Conservation (phyloP, 1,139 yeast genomes). For the Protomyces gravidus region DNA sequence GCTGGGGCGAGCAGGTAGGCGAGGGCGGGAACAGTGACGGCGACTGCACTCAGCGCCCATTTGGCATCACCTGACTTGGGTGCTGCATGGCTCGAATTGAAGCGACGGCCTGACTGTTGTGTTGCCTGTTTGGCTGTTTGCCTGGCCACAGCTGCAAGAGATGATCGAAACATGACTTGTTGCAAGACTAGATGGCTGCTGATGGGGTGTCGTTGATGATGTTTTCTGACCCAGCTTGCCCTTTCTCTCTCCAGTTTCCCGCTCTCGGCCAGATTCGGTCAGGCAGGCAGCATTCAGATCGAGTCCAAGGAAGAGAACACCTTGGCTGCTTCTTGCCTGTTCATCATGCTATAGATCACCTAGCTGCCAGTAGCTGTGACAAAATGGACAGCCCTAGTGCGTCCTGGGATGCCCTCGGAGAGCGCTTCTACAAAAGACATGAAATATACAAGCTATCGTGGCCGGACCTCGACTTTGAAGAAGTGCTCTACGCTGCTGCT, state of each 20-base stretch:
- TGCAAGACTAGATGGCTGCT: no score
- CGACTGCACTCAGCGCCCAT: conserved; percentile 20
- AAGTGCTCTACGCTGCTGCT: conserved; percentile 14
- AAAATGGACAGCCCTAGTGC: not conserved
- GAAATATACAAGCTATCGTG: conserved; percentile 16
- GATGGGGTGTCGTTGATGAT: no score
- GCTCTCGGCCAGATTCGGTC: no score
- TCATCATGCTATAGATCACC: not conserved
- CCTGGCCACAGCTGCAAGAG: not conserved
- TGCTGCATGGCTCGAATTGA: conserved; percentile 8
- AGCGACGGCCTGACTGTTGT: not conserved
- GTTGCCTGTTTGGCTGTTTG: not conserved
- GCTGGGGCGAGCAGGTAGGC: conserved; percentile 27
- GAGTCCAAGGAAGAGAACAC: no score
- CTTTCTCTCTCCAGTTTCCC: no score
- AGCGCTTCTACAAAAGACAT: conserved; percentile 11
- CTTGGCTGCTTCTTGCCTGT: no score
- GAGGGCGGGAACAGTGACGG: conserved; percentile 25
- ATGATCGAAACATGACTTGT: not conserved
- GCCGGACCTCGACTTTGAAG: conserved; percentile 18
- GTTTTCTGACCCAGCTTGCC: no score
- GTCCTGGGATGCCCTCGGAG: conserved; percentile 26
- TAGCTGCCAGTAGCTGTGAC: no score
- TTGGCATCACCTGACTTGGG: conserved; percentile 13
- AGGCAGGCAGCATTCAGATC: no score